Evolutionary conservation across 495 filamentous ascomycete species (phyloP).

Genomic region (Annulohypoxylon bovei): DNA sequence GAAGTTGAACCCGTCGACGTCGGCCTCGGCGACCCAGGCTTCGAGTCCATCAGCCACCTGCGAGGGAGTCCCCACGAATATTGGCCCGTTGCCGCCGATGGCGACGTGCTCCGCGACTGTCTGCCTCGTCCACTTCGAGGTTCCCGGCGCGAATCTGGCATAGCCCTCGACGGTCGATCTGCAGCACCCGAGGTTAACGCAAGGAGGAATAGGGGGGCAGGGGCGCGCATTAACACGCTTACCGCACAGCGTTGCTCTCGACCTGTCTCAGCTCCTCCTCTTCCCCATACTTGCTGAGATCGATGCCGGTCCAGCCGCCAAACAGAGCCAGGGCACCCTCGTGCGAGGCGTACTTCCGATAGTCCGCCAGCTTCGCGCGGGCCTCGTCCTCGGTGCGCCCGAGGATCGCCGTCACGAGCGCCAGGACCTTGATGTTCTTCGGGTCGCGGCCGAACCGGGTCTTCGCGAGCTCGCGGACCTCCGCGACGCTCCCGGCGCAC

Average conservation of each 20-base stretch:
- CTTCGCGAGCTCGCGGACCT: conserved; percentile 57
- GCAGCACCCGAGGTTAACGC: background rate
- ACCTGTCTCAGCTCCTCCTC: conserved; percentile 68
- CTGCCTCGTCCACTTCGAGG: conserved; percentile 70
- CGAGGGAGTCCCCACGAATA: conserved; percentile 61
- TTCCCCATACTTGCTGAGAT: conserved; percentile 62
- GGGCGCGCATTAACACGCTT: conserved; percentile 28
- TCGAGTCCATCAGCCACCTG: conserved; percentile 67
- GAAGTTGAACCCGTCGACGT: conserved; percentile 69
- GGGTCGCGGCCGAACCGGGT: conserved; percentile 59
- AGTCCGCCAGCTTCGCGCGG: conserved; percentile 59
- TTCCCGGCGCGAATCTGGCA: conserved; percentile 50
- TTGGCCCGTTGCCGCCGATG: conserved; percentile 65
- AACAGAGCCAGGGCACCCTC: conserved; percentile 69
- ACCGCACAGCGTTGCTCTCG: conserved; percentile 71
- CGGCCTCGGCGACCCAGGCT: conserved; percentile 65
- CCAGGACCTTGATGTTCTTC: conserved; percentile 63
- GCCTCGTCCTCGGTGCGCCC: conserved; percentile 66
- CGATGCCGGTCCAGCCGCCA: conserved; percentile 71
- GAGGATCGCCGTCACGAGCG: conserved; percentile 58
- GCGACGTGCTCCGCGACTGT: conserved; percentile 68
- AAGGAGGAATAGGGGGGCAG: conserved; percentile 10
- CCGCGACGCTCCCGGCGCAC: conserved; percentile 58
- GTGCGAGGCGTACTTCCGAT: conserved; percentile 61
- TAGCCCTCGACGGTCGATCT: conserved; percentile 55